Percentiles rank a stretch among this genome's conserved stretches.
phyloP scores from a whole-genome alignment of 306 rosid species.

The Quercus dentata region DNA sequence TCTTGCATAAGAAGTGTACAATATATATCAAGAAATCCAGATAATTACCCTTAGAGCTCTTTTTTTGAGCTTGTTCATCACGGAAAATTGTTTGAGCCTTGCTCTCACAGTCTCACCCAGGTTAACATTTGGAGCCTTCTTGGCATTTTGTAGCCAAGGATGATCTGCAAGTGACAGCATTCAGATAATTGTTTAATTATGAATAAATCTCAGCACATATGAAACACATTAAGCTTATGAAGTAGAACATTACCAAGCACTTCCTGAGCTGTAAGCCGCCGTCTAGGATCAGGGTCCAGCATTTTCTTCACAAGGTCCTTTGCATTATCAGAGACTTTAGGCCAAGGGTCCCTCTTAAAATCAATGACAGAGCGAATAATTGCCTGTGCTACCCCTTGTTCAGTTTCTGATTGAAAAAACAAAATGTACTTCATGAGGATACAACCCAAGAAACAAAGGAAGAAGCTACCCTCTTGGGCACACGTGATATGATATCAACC shows the following conservation, averaged over 20 bases:
- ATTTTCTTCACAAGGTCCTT: conserved; percentile 38
- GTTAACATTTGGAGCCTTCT: conserved; percentile 60
- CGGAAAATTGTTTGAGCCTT: conserved; percentile 56
- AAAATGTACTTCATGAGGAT: background rate
- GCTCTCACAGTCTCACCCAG: conserved; percentile 64
- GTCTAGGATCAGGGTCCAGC: conserved; percentile 35
- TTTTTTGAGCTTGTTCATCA: conserved; percentile 62
- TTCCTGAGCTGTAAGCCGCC: conserved; percentile 31
- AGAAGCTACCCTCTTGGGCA: background rate
- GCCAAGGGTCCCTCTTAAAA: conserved; percentile 40
- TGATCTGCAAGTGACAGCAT: conserved; percentile 34
- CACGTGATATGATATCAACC: background rate
- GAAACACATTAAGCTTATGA: background rate
- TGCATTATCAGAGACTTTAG: conserved; percentile 33
- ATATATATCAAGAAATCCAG: background rate
- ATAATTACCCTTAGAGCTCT: conserved; percentile 56
- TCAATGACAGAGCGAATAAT: conserved; percentile 32
- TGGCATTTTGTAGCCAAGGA: conserved; percentile 58
- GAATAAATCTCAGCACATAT: background rate
- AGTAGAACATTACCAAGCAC: conserved; percentile 24
- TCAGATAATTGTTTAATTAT: background rate
- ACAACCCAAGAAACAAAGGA: background rate
- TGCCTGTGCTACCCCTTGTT: conserved; percentile 37
- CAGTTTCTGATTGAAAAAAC: conserved; percentile 22
- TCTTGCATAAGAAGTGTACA: background rate